These are phyloP conservation scores for Aspergillus bridgeri DNA, from an alignment of 495 filamentous ascomycete genomes.

Conservation along the genomic window DNA sequence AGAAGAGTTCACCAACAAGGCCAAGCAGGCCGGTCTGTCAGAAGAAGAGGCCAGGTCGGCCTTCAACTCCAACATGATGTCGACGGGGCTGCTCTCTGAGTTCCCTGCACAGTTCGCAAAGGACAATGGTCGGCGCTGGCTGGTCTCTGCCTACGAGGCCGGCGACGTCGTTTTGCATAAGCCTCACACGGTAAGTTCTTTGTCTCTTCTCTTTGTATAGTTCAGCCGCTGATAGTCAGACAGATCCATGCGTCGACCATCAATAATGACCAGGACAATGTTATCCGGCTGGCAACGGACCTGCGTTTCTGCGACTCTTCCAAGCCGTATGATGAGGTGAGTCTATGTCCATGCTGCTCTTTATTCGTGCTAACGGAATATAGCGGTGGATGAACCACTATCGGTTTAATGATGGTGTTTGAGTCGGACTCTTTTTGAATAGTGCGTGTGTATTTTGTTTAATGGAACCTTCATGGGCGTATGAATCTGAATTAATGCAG, in stretches of 20 bases:
- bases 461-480: no score
- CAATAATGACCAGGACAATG: slow-evolving; percentile 53
- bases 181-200: slow-evolving; percentile 45
- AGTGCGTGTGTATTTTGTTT: background rate
- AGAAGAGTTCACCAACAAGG: slow-evolving; percentile 44
- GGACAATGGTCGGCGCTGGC: slow-evolving; percentile 45
- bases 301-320: slow-evolving; percentile 52
- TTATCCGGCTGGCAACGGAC: slow-evolving; percentile 56
- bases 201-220: background rate
- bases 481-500: no score
- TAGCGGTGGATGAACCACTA: slow-evolving; percentile 41
- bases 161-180: slow-evolving; percentile 61
- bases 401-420: slow-evolving; percentile 36
- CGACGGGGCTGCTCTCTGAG: slow-evolving; percentile 47
- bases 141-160: slow-evolving; percentile 55
- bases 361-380: background rate
- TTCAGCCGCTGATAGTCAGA: background rate
- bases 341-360: background rate
- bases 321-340: slow-evolving; percentile 46
- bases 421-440: background rate
- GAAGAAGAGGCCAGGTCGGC: slow-evolving; percentile 51
- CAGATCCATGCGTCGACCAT: slow-evolving; percentile 54
- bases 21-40: slow-evolving; percentile 40
- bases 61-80: slow-evolving; percentile 58
- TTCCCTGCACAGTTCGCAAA: slow-evolving; percentile 42